A percentile compares a stretch with the other conserved stretches of the same genome.
Conservation (phyloP, 2,329 filamentous ascomycete species). For the Stachybotrys echinatus region DNA sequence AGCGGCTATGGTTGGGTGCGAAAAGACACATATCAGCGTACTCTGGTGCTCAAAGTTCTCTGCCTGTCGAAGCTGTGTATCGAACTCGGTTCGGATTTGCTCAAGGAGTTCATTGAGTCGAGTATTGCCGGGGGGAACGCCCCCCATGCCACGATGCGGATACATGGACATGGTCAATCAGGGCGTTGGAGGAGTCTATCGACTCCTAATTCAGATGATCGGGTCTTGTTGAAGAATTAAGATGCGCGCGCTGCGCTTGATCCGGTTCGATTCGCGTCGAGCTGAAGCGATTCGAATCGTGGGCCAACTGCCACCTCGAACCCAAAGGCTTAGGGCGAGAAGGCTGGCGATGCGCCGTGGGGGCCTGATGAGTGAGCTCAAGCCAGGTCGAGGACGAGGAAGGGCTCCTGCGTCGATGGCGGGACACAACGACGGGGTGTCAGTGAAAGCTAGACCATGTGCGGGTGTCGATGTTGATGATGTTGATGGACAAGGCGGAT, state of each 20-base stretch:
- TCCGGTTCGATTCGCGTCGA: neutral
- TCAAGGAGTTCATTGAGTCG: conserved; percentile 91
- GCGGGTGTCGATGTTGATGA: conserved; percentile 3
- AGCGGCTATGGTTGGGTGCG: conserved; percentile 9
- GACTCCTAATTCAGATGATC: conserved; percentile 2
- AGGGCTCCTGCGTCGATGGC: neutral
- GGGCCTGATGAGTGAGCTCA: conserved; percentile 13
- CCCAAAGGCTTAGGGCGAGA: conserved; percentile 2
- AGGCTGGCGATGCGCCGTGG: conserved; percentile 12
- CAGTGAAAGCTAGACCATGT: neutral
- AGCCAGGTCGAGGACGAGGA: conserved; percentile 10
- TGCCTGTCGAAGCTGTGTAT: conserved; percentile 72
- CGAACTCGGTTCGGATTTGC: conserved; percentile 85
- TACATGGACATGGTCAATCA: conserved; percentile 66
- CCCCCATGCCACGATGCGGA: conserved; percentile 79
- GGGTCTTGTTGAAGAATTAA: neutral
- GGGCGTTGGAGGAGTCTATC: conserved; percentile 5
- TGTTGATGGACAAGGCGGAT: conserved; percentile 10
- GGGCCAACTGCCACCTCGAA: neutral
- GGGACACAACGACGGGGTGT: neutral
- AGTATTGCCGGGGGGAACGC: conserved; percentile 52
- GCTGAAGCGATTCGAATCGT: neutral
- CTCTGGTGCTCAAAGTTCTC: conserved; percentile 91
- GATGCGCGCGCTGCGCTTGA: no score
- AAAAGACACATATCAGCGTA: conserved; percentile 45